Conservation (phyloP, 192 early-diverging fungal genomes). For the Lobosporangium transversale region DNA sequence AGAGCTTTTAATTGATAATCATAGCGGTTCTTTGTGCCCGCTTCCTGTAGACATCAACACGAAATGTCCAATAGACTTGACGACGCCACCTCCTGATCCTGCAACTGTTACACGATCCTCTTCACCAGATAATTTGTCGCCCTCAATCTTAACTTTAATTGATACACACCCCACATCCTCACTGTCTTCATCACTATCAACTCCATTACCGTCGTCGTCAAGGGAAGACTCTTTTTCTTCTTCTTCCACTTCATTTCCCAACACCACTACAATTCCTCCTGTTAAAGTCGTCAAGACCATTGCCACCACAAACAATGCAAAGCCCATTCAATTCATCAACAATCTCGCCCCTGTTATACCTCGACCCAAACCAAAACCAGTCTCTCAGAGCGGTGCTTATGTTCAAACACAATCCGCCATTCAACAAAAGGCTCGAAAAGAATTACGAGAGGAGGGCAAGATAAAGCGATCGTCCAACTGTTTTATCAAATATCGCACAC, state of each 20-base stretch:
- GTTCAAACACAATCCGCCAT: constrained; percentile 19
- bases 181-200: not conserved
- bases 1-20: no score
- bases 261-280: not conserved
- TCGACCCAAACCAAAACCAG: constrained; percentile 13
- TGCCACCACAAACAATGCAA: not conserved
- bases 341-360: constrained; percentile 12
- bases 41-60: no score
- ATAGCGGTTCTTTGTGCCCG: no score
- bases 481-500: constrained; percentile 65
- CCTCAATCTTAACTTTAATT: not conserved
- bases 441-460: constrained; percentile 30
- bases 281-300: not conserved
- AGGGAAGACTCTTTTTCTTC: not conserved
- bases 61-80: no score
- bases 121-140: not conserved
- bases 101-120: not conserved
- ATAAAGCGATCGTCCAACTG: constrained; percentile 53
- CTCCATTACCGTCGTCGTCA: not conserved
- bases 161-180: not conserved
- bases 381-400: not conserved
- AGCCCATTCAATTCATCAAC: constrained; percentile 35
- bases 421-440: constrained; percentile 28
- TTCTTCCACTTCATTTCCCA: not conserved
- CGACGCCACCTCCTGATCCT: not conserved